These are phyloP conservation scores for Apodospora peruviana DNA, from an alignment of 495 filamentous ascomycete genomes.

Conservation along the genomic window DNA sequence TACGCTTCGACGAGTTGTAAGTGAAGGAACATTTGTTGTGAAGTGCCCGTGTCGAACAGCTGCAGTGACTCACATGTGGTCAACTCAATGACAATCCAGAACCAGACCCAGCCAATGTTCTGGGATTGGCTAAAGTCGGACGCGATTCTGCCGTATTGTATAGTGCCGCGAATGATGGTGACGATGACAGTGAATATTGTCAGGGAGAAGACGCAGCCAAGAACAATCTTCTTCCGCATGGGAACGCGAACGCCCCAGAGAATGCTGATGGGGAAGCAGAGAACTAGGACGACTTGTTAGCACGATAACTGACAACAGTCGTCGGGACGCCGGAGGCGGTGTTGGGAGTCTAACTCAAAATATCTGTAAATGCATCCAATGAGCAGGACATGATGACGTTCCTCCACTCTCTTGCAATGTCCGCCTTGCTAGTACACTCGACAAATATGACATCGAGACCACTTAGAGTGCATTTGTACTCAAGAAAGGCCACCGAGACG, in stretches of 20 bases:
- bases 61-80: not conserved
- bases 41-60: not conserved
- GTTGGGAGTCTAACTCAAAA: not conserved
- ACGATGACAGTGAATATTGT: not conserved
- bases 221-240: not conserved
- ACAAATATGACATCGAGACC: not conserved
- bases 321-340: no score
- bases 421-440: not conserved
- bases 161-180: not conserved
- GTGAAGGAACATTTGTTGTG: no score
- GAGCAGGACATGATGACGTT: not conserved
- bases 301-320: not conserved
- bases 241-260: not conserved
- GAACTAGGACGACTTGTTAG: not conserved
- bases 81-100: not conserved
- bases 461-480: not conserved
- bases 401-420: not conserved
- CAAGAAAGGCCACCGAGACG: not conserved
- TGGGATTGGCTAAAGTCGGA: not conserved
- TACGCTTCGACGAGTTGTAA: not conserved
- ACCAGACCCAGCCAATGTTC: not conserved
- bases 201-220: not conserved
- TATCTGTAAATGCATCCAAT: not conserved
- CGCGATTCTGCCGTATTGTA: not conserved
- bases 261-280: not conserved